Base-by-base conservation (phyloP, 192 early-diverging fungal genomes). In the Mortierella antarctica region DNA sequence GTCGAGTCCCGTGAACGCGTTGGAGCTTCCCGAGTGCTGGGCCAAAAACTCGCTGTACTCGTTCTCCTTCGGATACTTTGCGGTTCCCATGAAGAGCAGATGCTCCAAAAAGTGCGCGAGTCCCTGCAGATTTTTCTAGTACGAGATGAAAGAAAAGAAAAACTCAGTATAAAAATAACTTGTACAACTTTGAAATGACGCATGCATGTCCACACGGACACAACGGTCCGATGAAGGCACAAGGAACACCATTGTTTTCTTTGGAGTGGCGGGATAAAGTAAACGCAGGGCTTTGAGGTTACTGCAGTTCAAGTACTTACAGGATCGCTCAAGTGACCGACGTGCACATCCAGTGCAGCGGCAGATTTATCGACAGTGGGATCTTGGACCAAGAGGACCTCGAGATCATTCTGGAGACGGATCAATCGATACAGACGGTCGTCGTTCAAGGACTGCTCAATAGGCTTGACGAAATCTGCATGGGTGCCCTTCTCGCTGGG, bases 21-120 rank as follows among this genome's bases (percentile, higher is more conserved):
- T 96, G 7, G 90, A 93, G 57, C 86, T 85, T 41, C 95, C 95
- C 11, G 90, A 91, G 74, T 96, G 94, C 61, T 90, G 84, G 2
- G 89, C 71, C 42, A 96, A 82, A 57, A 86, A 96, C 73, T 84
- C 83, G 12, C 83, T 86, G 82, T 96, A 96, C 42, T 93, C 94
- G 74, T 95, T 96, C 68, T 96, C 95, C 17, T 77, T 74, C 14
- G 95, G 95, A 71, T 95, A 96, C 84, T 93, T 86, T 41, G 85
- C 81, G 12, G 85, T 87, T 45, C 89, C 90, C 90, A 92, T 90
- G 62, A 92, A 90, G 55, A 92, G 79, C 47, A 95, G 57, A 74
- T 95, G 94, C 69, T 95, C 94, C 66, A 89, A 88, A 77, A 91
- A 96, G 89, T 96, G 95, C 11, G 94, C 94, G 50, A 96, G 83